Evolutionary conservation across 2,329 filamentous ascomycete species (phyloP).

Genomic region (Gnomoniopsis sp.): DNA sequence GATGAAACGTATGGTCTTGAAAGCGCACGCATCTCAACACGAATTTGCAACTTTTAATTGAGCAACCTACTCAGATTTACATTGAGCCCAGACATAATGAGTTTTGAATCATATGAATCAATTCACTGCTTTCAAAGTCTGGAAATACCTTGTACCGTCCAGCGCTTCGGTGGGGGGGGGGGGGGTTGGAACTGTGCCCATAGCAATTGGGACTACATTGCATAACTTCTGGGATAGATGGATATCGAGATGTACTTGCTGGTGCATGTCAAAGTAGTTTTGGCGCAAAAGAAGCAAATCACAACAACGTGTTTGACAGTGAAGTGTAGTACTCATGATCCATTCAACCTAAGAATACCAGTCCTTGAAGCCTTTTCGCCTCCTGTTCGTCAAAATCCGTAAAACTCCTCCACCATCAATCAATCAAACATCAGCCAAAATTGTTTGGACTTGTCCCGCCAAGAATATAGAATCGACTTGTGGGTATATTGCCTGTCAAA

Average conservation of each 20-base stretch:
- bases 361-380: not conserved
- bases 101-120: no score
- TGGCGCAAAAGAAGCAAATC: not conserved
- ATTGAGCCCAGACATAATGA: no score
- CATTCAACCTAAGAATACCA: slow-evolving; percentile 12
- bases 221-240: no score
- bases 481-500: slow-evolving; percentile 8
- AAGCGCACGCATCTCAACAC: no score
- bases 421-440: not conserved
- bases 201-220: no score
- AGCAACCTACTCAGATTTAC: no score
- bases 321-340: slow-evolving; percentile 5
- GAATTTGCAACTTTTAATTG: no score
- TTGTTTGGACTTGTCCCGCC: not conserved
- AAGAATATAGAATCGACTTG: slow-evolving; percentile 2
- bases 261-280: not conserved
- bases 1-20: no score
- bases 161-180: no score
- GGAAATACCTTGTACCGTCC: no score
- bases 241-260: not conserved
- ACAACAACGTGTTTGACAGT: not conserved
- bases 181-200: no score
- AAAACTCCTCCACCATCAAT: not conserved
- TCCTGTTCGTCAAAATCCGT: not conserved
- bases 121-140: no score